phyloP scores from a whole-genome alignment of 1,139 yeast genomes.

The Nakaseomyces uthaithaninus region DNA sequence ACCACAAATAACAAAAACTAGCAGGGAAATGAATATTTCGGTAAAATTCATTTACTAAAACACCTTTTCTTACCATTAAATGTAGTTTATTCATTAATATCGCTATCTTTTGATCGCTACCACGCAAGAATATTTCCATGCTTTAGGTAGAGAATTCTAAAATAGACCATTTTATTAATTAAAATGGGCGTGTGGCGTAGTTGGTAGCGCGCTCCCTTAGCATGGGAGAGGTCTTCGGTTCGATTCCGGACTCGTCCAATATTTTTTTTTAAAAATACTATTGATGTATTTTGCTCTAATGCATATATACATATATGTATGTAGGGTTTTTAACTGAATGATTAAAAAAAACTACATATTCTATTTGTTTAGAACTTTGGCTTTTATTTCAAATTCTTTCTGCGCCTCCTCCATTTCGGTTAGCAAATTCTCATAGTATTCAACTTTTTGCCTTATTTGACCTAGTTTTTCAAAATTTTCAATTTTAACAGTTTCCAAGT shows the following conservation, averaged over 20 bases:
- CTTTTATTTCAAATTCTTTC: slow-evolving; percentile 22
- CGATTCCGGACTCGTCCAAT: slow-evolving; percentile 84
- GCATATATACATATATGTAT: too few species aligned
- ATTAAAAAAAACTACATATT: background rate
- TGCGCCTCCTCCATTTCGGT: slow-evolving; percentile 26
- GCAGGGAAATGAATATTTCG: too few species aligned
- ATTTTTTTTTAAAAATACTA: background rate
- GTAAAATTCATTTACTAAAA: too few species aligned
- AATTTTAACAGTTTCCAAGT: slow-evolving; percentile 12
- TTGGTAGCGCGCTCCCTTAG: slow-evolving; percentile 90
- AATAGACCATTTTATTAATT: background rate
- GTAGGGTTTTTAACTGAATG: too few species aligned
- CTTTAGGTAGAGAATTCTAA: background rate
- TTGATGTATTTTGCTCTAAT: background rate
- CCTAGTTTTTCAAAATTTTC: slow-evolving; percentile 14
- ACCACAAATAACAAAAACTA: too few species aligned
- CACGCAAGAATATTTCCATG: too few species aligned
- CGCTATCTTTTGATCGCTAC: too few species aligned
- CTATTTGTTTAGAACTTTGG: slow-evolving; percentile 15
- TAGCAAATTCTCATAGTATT: slow-evolving; percentile 22
- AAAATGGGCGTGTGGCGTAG: slow-evolving; percentile 82
- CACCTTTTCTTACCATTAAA: too few species aligned
- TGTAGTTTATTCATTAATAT: too few species aligned
- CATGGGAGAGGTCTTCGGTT: slow-evolving; percentile 87
- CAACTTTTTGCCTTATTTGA: slow-evolving; percentile 19